Evolutionary conservation across 2,329 filamentous ascomycete genomes (phyloP).

Genomic region (Cucurbitaria berberidis): DNA sequence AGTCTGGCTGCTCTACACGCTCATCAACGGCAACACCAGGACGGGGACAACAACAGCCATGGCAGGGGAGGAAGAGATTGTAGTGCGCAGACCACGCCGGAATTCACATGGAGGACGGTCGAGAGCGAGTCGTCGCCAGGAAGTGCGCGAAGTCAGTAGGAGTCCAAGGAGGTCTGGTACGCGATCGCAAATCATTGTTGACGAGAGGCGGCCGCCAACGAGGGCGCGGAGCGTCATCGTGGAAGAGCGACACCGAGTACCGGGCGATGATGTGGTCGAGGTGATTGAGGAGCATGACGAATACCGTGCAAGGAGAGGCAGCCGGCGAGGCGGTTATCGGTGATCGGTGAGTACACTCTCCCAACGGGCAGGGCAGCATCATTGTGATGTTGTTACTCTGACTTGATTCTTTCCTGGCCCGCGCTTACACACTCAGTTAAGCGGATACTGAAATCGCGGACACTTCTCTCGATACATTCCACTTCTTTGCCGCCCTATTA

Average conservation of each 20-base stretch:
- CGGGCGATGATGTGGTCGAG: slow-evolving; percentile 62
- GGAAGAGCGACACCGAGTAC: slow-evolving; percentile 52
- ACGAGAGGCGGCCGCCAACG: slow-evolving; percentile 42
- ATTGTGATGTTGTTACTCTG: neutral
- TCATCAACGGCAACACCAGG: slow-evolving; percentile 44
- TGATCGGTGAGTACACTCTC: slow-evolving; percentile 55
- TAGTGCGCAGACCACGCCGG: slow-evolving; percentile 49
- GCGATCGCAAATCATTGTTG: slow-evolving; percentile 47
- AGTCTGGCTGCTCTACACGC: slow-evolving; percentile 57
- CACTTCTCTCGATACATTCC: neutral
- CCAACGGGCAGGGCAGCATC: neutral
- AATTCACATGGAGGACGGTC: slow-evolving; percentile 42
- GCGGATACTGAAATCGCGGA: neutral
- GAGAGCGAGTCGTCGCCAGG: slow-evolving; percentile 36
- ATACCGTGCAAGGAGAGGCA: slow-evolving; percentile 46
- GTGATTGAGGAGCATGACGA: slow-evolving; percentile 63
- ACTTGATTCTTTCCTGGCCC: neutral
- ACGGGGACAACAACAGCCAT: slow-evolving; percentile 47
- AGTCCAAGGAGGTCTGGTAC: slow-evolving; percentile 41
- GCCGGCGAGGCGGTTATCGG: slow-evolving; percentile 55
- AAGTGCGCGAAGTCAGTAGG: slow-evolving; percentile 48
- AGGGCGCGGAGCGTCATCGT: slow-evolving; percentile 51
- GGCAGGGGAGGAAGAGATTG: slow-evolving; percentile 64
- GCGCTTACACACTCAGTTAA: neutral
- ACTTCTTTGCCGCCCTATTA: neutral